Conservation (phyloP, 1,284 basidiomycete species). For the Anthracocystis setariae region DNA sequence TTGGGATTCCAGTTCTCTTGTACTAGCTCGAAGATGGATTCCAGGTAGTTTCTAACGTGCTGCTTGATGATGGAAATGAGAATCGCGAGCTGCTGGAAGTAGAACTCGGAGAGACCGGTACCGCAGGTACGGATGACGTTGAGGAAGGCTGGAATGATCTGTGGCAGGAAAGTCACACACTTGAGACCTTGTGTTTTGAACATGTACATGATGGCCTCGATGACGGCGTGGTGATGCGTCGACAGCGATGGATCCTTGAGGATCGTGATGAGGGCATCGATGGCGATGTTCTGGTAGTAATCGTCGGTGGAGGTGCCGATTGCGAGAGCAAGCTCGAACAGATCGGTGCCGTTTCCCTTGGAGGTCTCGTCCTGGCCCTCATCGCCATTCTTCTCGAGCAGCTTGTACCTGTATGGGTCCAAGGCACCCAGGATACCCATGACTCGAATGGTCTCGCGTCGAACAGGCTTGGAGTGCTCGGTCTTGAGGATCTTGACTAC, state of each 20-base stretch:
- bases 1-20: conserved; percentile 70
- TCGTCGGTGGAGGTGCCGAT: conserved; percentile 75
- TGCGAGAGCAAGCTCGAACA: conserved; percentile 72
- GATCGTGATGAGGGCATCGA: conserved; percentile 87
- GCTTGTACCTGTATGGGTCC: conserved; percentile 90
- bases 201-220: conserved; percentile 98
- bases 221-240: conserved; percentile 80
- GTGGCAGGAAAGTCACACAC: conserved; percentile 91
- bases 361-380: conserved; percentile 74
- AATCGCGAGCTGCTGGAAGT: conserved; percentile 94
- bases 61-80: conserved; percentile 97
- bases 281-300: conserved; percentile 96
- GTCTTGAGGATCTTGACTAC: conserved; percentile 87
- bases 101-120: conserved; percentile 87
- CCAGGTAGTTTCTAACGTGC: conserved; percentile 81
- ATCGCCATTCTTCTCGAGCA: conserved; percentile 79
- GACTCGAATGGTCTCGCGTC: conserved; percentile 89
- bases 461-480: conserved; percentile 76
- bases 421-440: conserved; percentile 96
- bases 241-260: conserved; percentile 74
- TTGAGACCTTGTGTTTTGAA: conserved; percentile 98
- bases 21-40: conserved; percentile 66
- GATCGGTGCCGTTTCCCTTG: conserved; percentile 72
- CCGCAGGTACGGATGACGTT: conserved; percentile 82
- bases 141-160: conserved; percentile 97